These are phyloP conservation scores for Lepidium africanum DNA, from an alignment of 345 rosid genomes.

Conservation along the genomic window DNA sequence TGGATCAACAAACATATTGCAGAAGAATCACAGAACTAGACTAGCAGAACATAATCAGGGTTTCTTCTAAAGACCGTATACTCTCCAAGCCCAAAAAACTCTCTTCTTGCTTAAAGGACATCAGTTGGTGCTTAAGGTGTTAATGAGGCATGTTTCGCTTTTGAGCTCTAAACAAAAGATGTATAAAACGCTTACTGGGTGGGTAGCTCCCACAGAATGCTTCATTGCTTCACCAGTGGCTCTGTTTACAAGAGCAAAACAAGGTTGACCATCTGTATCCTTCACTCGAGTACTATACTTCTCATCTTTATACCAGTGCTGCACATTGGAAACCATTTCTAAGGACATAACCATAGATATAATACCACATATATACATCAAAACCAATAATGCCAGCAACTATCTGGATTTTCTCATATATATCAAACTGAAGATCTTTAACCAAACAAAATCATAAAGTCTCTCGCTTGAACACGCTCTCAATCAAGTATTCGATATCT, in stretches of 20 bases:
- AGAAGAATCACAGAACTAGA: neutral
- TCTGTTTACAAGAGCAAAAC: slow-evolving; percentile 80
- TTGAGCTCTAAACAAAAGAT: too few relatives aligned
- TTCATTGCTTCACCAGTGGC: slow-evolving; percentile 81
- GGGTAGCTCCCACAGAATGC: slow-evolving; percentile 66
- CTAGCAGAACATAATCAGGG: neutral
- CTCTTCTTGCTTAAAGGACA: neutral
- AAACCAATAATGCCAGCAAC: neutral
- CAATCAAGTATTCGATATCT: too few relatives aligned
- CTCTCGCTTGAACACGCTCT: neutral
- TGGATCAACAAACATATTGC: neutral
- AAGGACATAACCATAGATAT: neutral
- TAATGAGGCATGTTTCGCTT: neutral
- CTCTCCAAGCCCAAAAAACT: neutral
- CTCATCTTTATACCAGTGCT: slow-evolving; percentile 94
- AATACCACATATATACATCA: neutral
- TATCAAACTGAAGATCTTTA: neutral
- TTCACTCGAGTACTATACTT: slow-evolving; percentile 73
- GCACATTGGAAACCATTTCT: slow-evolving; percentile 4
- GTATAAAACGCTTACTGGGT: slow-evolving; percentile 52
- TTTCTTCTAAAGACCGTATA: neutral
- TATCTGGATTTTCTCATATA: neutral
- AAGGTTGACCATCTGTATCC: slow-evolving; percentile 68
- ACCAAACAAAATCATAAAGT: neutral
- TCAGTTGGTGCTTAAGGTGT: neutral